These are phyloP conservation scores for Quercus suber DNA, from an alignment of 306 rosid species.

Conservation along the genomic window DNA sequence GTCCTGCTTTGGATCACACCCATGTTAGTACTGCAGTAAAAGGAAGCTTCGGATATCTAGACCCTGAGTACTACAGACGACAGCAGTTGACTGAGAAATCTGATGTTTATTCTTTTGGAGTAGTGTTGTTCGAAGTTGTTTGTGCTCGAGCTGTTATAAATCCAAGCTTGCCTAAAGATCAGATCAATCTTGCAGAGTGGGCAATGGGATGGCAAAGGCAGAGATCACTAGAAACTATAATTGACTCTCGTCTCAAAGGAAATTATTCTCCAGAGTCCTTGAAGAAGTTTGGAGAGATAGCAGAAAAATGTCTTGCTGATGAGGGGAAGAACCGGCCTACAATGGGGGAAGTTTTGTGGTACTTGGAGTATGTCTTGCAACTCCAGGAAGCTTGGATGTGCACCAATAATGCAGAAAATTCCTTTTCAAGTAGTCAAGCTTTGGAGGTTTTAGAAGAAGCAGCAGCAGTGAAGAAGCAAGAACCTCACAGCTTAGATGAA, in stretches of 20 bases:
- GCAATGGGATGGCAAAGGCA: slow-evolving; percentile 87
- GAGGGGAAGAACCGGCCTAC: slow-evolving; percentile 87
- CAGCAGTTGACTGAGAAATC: slow-evolving; percentile 97
- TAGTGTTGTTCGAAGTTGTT: slow-evolving; percentile 79
- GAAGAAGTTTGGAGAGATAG: slow-evolving; percentile 77
- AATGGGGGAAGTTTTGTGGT: slow-evolving; percentile 96
- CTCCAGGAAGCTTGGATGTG: slow-evolving; percentile 88
- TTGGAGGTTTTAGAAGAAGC: slow-evolving; percentile 29
- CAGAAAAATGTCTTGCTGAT: slow-evolving; percentile 90
- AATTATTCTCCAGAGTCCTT: slow-evolving; percentile 64
- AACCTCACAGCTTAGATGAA: slow-evolving; percentile 24
- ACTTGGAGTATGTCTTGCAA: slow-evolving; percentile 83
- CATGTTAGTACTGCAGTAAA: slow-evolving; percentile 98
- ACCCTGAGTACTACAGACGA: slow-evolving; percentile 88
- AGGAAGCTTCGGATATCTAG: slow-evolving; percentile 96
- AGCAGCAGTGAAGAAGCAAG: slow-evolving; percentile 31
- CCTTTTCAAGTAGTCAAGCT: slow-evolving; percentile 46
- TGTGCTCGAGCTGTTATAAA: slow-evolving; percentile 95
- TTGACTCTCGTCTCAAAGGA: slow-evolving; percentile 58
- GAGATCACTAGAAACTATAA: slow-evolving; percentile 58
- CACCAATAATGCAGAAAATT: slow-evolving; percentile 29
- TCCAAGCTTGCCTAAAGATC: slow-evolving; percentile 86
- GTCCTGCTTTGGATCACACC: slow-evolving; percentile 86
- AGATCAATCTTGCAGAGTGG: slow-evolving; percentile 98
- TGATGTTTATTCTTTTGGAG: slow-evolving; percentile 91